phyloP scores from a whole-genome alignment of 2,329 filamentous ascomycete genomes.

The Amphichorda felina region DNA sequence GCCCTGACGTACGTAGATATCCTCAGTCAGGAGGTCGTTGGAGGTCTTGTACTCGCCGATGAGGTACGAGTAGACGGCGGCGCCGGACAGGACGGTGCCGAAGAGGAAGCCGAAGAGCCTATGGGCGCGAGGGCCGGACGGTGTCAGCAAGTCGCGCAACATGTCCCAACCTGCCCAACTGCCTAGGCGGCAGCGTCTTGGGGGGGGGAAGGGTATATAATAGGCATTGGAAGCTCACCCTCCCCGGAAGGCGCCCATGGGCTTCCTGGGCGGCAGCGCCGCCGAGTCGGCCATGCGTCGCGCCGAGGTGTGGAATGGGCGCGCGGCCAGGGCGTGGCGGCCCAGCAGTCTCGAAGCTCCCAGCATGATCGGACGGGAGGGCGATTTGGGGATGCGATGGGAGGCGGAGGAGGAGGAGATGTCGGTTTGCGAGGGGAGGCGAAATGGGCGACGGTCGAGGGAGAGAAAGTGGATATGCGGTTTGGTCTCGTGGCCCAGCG shows the following conservation, averaged over 20 bases:
- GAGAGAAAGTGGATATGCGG: neutral
- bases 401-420: neutral
- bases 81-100: slow-evolving; percentile 68
- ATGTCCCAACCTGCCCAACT: too few relatives aligned
- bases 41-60: slow-evolving; percentile 87
- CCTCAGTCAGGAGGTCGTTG: slow-evolving; percentile 87
- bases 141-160: neutral
- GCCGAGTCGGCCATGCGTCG: slow-evolving; percentile 28
- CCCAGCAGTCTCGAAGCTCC: slow-evolving; percentile 30
- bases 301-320: slow-evolving; percentile 39
- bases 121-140: slow-evolving; percentile 1
- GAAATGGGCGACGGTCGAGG: neutral
- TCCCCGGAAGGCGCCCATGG: slow-evolving; percentile 49
- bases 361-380: slow-evolving; percentile 21
- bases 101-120: slow-evolving; percentile 89
- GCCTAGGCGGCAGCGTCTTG: neutral
- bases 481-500: too few relatives aligned
- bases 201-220: neutral
- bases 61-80: slow-evolving; percentile 82
- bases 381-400: neutral
- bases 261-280: slow-evolving; percentile 43
- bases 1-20: slow-evolving; percentile 78
- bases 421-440: neutral
- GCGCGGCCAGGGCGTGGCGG: slow-evolving; percentile 24
- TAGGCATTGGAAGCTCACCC: slow-evolving; percentile 30